phyloP scores from a whole-genome alignment of 306 rosid genomes.

The Cercis canadensis region DNA sequence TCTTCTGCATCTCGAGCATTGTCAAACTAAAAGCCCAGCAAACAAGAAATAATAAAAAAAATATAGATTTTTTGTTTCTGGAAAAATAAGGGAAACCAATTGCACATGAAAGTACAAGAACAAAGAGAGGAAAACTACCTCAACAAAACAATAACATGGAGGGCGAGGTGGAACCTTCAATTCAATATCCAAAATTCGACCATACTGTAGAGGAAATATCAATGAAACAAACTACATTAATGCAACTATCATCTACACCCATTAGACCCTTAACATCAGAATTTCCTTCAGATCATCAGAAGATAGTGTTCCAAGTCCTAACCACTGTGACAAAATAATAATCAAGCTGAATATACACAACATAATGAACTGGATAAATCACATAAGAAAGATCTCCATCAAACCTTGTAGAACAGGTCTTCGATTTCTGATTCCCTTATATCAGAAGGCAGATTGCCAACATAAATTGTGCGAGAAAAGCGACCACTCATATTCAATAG shows the following conservation, averaged over 20 bases:
- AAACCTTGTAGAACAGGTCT: conserved; percentile 92
- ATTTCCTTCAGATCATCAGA: background rate
- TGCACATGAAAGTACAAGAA: background rate
- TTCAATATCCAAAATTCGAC: conserved; percentile 92
- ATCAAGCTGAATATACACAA: conserved; percentile 8
- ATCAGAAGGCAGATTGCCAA: conserved; percentile 95
- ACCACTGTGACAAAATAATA: conserved; percentile 3
- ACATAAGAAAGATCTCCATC: conserved; percentile 8
- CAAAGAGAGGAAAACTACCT: conserved; percentile 55
- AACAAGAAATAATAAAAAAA: conserved; percentile 6
- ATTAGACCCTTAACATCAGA: background rate
- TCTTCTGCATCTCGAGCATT: conserved; percentile 96
- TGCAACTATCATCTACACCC: conserved; percentile 23
- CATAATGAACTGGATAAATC: background rate
- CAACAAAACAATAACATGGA: conserved; percentile 95
- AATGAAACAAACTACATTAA: conserved; percentile 30
- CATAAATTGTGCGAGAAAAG: conserved; percentile 98
- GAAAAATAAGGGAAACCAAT: background rate
- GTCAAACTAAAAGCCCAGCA: conserved; percentile 71
- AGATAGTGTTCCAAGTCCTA: background rate
- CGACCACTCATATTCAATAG: conserved; percentile 88
- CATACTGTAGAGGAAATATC: conserved; percentile 71
- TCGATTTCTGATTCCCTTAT: conserved; percentile 90
- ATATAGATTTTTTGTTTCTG: no score
- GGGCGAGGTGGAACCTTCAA: conserved; percentile 97